Evolutionary conservation across 148 eudicot genomes (phyloP), one percentile per base, ranked within the genome.

Genomic region (Camellia sinensis): DNA sequence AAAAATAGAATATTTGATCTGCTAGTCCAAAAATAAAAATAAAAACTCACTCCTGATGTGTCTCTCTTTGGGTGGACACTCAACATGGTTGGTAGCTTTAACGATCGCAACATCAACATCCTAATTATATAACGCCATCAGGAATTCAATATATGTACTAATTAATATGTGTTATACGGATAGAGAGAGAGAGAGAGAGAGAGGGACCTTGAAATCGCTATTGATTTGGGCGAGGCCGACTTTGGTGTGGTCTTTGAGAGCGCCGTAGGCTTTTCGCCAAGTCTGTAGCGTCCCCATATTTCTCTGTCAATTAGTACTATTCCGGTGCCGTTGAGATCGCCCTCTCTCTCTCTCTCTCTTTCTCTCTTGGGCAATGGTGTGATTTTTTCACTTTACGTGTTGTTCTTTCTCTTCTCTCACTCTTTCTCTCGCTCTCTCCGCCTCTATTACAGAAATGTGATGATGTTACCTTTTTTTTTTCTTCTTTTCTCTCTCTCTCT

Each of bases 161-260:
- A 29, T 29, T 29, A 29, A 6, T 48, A 29, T 22, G 21, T 53
- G 21, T 7, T 71, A 19, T 3, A 50, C 7, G 48, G 1, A 56
- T 2, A 29, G 6, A 5, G 14, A 40, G 6, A 13, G 18, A 19
- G 44, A 59, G 9, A 77, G 63, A 46, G 65, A 46, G 22, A n/a
- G 46, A 13, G 65, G 21, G 67, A 93, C 97, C 92, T 92, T 95
- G 88, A 87, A 92, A 89, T 96, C 99, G 80, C 94, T 90, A 82
- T 96, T 96, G 85, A 96, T 90, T 80, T 94, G 95, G 61, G 98
- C 99, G 44, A 96, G 94, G 62, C 99, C 99, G 63, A 96, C 98
- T 82, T 87, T 96, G 60, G 99, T 96, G 15, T 90, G 95, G 81
- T 96, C 99, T 78, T 96, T 96, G 76, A 96, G 83, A 60, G 98